These are phyloP conservation scores for Hyaloperonospora brassicae DNA, from an alignment of 352 stramenopile genomes.

Conservation along the genomic window DNA sequence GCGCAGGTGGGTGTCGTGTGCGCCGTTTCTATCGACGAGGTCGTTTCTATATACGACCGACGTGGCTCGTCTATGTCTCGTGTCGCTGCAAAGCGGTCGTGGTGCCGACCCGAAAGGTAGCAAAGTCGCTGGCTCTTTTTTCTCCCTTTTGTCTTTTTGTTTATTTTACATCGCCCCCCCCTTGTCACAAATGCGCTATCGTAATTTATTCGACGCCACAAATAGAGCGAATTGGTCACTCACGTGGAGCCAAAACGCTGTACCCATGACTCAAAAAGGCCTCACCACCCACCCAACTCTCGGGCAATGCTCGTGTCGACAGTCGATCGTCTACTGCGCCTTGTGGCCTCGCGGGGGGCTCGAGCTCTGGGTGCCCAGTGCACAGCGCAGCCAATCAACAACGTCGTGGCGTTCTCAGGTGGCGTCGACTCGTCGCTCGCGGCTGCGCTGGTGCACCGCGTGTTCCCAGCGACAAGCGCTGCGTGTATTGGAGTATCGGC, in stretches of 20 bases:
- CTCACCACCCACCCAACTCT: no score
- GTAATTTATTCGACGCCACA: no score
- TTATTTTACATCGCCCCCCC: no score
- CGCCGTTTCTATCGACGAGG: neutral
- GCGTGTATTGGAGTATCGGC: constrained; percentile 91
- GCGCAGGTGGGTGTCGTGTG: no score
- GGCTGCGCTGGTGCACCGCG: constrained; percentile 83
- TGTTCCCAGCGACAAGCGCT: constrained; percentile 65
- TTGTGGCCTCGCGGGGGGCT: constrained; percentile 31
- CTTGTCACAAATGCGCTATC: no score
- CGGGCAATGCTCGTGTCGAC: constrained; percentile 17
- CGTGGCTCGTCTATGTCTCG: neutral
- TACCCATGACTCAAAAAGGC: no score
- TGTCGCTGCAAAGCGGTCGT: no score
- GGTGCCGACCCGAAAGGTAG: neutral
- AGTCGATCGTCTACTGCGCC: constrained; percentile 35
- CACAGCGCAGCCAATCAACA: constrained; percentile 22
- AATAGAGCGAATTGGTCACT: no score
- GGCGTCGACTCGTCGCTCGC: constrained; percentile 94
- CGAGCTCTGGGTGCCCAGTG: neutral
- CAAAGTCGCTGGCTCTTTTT: no score
- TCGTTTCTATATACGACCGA: neutral
- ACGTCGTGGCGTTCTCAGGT: constrained; percentile 90
- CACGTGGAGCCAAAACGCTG: no score
- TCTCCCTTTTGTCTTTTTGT: no score